Percentiles rank a stretch among this genome's conserved stretches.
phyloP scores from a whole-genome alignment of 2,329 filamentous ascomycete species.

The Cytospora leucostoma region DNA sequence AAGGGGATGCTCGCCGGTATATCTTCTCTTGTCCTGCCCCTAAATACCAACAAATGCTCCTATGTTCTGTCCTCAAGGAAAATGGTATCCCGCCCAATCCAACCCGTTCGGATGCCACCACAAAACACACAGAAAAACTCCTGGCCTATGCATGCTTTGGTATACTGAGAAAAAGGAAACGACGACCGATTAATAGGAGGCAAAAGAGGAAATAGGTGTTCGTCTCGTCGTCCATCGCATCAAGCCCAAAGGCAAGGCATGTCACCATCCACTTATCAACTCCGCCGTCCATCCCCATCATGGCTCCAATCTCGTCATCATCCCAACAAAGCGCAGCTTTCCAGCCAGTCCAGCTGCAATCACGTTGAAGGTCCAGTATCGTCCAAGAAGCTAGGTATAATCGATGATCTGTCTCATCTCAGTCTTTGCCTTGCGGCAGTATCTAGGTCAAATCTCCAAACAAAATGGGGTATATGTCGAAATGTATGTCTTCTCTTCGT shows the following conservation, averaged over 20 bases:
- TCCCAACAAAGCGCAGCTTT: constrained; percentile 24
- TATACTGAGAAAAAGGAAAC: constrained; percentile 21
- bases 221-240: constrained; percentile 21
- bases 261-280: constrained; percentile 9
- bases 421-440: constrained; percentile 27
- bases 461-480: constrained; percentile 36
- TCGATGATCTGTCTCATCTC: constrained; percentile 20
- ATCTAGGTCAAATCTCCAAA: constrained; percentile 27
- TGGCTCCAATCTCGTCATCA: constrained; percentile 12
- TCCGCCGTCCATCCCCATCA: constrained; percentile 1
- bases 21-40: constrained; percentile 14
- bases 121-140: constrained; percentile 20
- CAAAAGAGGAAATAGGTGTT: constrained; percentile 12
- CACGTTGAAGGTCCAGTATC: constrained; percentile 24
- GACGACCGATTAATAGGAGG: constrained; percentile 11
- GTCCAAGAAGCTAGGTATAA: constrained; percentile 28
- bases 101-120: not conserved
- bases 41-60: constrained; percentile 11
- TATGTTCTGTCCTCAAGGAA: constrained; percentile 3
- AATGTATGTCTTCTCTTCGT: constrained; percentile 20
- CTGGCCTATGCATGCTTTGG: constrained; percentile 27
- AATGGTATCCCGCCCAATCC: constrained; percentile 21
- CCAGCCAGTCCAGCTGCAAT: constrained; percentile 26
- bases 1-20: constrained; percentile 13
- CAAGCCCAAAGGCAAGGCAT: constrained; percentile 19